These are phyloP conservation scores for Xylaria sp. DNA, from an alignment of 2,329 filamentous ascomycete species.

Conservation along the genomic window DNA sequence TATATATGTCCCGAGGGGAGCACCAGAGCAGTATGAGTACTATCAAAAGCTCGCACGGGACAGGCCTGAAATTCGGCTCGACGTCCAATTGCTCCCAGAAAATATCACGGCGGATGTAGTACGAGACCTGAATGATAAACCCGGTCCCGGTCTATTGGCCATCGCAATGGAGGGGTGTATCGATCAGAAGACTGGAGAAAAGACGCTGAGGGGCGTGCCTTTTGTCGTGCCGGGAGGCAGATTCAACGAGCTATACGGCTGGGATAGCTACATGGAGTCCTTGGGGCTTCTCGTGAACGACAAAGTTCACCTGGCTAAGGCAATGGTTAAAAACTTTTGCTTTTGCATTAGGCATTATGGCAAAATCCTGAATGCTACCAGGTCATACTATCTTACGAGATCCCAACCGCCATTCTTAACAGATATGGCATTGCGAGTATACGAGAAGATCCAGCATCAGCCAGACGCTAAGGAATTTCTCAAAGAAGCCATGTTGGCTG, in stretches of 20 bases:
- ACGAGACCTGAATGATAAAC: constrained; percentile 83
- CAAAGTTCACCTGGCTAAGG: constrained; percentile 85
- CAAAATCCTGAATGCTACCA: constrained; percentile 96
- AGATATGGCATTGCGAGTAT: constrained; percentile 94
- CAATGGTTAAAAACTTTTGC: constrained; percentile 96
- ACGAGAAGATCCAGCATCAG: constrained; percentile 91
- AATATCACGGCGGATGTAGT: constrained; percentile 84
- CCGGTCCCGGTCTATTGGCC: constrained; percentile 90
- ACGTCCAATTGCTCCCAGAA: constrained; percentile 82
- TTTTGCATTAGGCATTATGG: constrained; percentile 99
- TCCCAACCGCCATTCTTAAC: constrained; percentile 97
- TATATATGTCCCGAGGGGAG: constrained; percentile 88
- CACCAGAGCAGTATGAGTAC: constrained; percentile 88
- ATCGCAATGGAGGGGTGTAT: constrained; percentile 84
- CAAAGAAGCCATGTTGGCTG: constrained; percentile 80
- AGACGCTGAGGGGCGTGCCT: constrained; percentile 80
- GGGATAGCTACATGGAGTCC: constrained; percentile 99
- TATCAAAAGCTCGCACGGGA: constrained; percentile 83
- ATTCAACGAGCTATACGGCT: constrained; percentile 98
- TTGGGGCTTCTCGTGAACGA: constrained; percentile 88
- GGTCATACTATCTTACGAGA: constrained; percentile 92
- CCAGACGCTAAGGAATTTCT: constrained; percentile 84
- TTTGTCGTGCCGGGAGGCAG: constrained; percentile 98
- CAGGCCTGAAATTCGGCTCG: constrained; percentile 83
- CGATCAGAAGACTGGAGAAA: constrained; percentile 74